A percentile compares a stretch with the other conserved stretches of the same genome.
Conservation (phyloP, 306 rosid species). For the Coriaria nepalensis region DNA sequence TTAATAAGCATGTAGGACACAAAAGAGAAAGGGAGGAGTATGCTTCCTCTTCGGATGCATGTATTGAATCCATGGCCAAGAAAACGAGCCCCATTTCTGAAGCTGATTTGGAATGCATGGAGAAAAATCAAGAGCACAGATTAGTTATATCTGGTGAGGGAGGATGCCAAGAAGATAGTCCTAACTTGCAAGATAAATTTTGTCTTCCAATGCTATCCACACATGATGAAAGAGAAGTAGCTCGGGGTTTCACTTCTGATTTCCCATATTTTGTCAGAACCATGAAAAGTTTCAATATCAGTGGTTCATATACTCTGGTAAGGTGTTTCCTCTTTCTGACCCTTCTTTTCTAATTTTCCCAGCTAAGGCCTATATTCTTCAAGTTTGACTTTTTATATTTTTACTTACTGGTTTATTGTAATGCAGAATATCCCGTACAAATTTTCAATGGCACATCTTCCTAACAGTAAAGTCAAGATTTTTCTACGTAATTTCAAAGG, state of each 20-base stretch:
- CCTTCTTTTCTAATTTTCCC: no score
- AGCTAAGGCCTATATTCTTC: constrained; percentile 4
- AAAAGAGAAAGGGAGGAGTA: constrained; percentile 37
- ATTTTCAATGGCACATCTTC: constrained; percentile 83
- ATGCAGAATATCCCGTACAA: constrained; percentile 77
- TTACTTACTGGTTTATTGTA: neutral
- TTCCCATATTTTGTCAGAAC: constrained; percentile 70
- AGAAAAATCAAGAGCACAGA: constrained; percentile 23
- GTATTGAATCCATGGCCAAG: constrained; percentile 30
- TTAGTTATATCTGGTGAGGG: constrained; percentile 19
- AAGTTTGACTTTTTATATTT: no score
- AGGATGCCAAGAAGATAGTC: constrained; percentile 17
- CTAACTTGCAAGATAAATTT: constrained; percentile 27
- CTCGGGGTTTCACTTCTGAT: constrained; percentile 56
- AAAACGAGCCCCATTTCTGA: constrained; percentile 31
- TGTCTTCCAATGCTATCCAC: constrained; percentile 35
- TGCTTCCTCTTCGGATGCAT: constrained; percentile 26
- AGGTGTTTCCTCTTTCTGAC: constrained; percentile 21
- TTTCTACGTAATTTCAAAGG: constrained; percentile 77
- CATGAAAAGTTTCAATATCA: constrained; percentile 84
- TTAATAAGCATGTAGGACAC: constrained; percentile 17
- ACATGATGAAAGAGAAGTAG: constrained; percentile 47
- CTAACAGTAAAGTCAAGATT: constrained; percentile 66
- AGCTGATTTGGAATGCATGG: constrained; percentile 6
- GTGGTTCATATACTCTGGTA: constrained; percentile 87